Conservation (phyloP, 495 filamentous ascomycete species). For the Penicillium paxilli region DNA sequence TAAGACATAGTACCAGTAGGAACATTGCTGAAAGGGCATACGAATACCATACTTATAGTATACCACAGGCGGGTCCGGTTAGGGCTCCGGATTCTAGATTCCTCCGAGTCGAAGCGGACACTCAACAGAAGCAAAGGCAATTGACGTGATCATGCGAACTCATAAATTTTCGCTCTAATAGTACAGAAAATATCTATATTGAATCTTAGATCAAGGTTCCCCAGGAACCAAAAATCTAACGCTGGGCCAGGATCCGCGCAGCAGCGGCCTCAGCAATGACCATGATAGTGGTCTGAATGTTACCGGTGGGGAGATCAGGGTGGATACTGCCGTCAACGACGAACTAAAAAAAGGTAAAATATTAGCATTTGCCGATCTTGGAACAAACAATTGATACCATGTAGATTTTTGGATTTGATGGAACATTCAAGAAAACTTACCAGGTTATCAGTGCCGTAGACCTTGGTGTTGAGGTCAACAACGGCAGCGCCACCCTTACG, state of each 20-base stretch:
- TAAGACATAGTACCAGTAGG: no score
- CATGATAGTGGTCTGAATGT: constrained; percentile 46
- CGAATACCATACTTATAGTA: no score
- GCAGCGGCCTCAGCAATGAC: constrained; percentile 42
- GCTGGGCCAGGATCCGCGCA: constrained; percentile 34
- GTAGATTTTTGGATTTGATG: no score
- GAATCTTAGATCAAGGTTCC: neutral
- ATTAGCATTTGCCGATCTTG: constrained; percentile 4
- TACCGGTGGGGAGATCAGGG: constrained; percentile 46
- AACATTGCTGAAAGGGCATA: no score
- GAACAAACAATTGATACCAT: no score
- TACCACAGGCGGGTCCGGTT: no score
- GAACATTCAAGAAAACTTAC: no score
- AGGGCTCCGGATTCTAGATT: no score
- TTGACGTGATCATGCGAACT: no score
- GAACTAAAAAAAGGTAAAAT: constrained; percentile 16
- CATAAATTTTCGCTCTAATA: no score
- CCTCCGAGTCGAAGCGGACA: no score
- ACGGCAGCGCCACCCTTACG: constrained; percentile 63
- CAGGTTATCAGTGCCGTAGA: constrained; percentile 72
- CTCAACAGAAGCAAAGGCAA: neutral
- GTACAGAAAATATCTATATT: neutral
- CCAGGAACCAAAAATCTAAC: neutral
- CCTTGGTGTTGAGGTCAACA: constrained; percentile 68
- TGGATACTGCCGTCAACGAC: constrained; percentile 42